A percentile compares a stretch with the other conserved stretches of the same genome.
These are phyloP conservation scores for Zea luxurians DNA, from an alignment of 176 grass and related monocot species.

Conservation along the genomic window DNA sequence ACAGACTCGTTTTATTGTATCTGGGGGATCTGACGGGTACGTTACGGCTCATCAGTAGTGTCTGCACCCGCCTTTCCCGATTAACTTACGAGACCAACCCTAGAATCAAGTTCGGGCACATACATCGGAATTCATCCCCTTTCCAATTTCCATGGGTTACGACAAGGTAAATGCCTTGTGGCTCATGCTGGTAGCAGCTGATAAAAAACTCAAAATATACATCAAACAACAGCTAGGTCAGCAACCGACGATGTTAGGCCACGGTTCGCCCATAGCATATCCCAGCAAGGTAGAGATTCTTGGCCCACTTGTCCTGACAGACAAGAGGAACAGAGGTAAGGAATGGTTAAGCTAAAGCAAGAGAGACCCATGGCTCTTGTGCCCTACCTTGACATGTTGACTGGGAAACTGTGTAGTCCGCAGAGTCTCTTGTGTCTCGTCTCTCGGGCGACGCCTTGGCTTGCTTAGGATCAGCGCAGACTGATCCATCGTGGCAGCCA, in stretches of 20 bases:
- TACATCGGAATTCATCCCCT: slow-evolving; percentile 17
- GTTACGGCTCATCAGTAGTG: background rate
- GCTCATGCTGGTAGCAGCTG: slow-evolving; percentile 28
- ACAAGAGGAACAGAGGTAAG: background rate
- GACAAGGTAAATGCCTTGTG: background rate
- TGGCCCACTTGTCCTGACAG: slow-evolving; percentile 63
- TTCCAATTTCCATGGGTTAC: background rate
- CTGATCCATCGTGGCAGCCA: slow-evolving; percentile 70
- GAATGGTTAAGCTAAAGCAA: background rate
- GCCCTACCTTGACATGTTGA: slow-evolving; percentile 58
- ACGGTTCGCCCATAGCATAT: slow-evolving; percentile 88
- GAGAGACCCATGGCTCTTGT: background rate
- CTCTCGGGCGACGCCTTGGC: slow-evolving; percentile 58
- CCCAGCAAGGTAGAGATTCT: slow-evolving; percentile 82
- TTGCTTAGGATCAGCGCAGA: slow-evolving; percentile 65
- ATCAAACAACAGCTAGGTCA: slow-evolving; percentile 24
- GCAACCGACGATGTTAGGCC: slow-evolving; percentile 40
- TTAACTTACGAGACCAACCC: slow-evolving; percentile 14
- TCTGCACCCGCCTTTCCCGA: background rate
- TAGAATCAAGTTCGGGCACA: slow-evolving; percentile 21
- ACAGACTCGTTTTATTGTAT: background rate
- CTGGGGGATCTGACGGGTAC: background rate
- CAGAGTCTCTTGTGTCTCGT: slow-evolving; percentile 73
- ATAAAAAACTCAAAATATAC: slow-evolving; percentile 20
- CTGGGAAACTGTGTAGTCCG: slow-evolving; percentile 70